Base-by-base conservation (phyloP, 2,329 filamentous ascomycete species). In the Pezicula carpinea region DNA sequence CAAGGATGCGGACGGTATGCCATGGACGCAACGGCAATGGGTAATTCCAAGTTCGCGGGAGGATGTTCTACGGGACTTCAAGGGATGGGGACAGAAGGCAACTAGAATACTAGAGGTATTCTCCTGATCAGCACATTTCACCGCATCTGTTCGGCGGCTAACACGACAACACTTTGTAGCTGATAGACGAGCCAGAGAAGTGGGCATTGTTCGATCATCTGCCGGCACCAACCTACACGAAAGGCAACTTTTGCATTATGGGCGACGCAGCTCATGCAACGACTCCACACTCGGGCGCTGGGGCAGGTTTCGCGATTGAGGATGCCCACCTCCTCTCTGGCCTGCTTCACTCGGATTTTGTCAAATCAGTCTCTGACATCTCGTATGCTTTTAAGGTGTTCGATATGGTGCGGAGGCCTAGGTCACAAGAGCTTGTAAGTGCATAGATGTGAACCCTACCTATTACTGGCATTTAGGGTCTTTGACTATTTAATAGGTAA, bases 221-320 rank as follows among this genome's bases (percentile, higher is more conserved):
- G 6, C 74, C 74, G 0, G 69, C 69, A 13, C 65, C 67, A 5
- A 64, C 61, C 4, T 81, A 74, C 55, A 61, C 66, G 33, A 62
- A 64, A 15, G 72, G 68, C 1, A 61, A 64, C 2, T 60, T 79
- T 0, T 74, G 73, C 39, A 53, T 81, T 3, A 65, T 77, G 0
- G 78, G 78, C 6, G 77, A 82, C 52, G 76, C 77, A 0, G 79
- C 79, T 4, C 78, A 82, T 52, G 76, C 77, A 0, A 64, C 68
- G 0, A 74, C 72, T 0, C 78, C 78, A 1, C 75, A 80, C 58
- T 71, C 76, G 8, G 77, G 51, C 3, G 70, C 76, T 0, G 78
- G 78, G 5, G 78, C 77, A 1, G 74, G 76, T 3, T 72, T 75
- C 56, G 77, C 75, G 13, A 69, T 81, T 46, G 78, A 81, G 58